These are phyloP conservation scores for Volvariella surrecta DNA, from an alignment of 1,284 basidiomycete genomes.

Conservation along the genomic window DNA sequence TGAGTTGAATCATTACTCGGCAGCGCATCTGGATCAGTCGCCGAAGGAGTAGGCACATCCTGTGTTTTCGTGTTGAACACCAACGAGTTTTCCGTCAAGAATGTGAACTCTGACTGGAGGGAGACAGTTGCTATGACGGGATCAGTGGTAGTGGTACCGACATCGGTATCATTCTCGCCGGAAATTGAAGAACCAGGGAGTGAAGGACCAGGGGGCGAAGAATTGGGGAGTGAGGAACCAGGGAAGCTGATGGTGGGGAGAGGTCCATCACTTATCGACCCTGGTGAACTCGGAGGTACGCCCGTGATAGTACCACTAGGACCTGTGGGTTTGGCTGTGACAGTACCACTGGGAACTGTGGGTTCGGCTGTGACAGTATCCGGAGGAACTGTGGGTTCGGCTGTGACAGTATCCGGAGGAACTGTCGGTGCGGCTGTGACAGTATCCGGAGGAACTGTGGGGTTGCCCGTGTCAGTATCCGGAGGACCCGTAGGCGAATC, in stretches of 20 bases:
- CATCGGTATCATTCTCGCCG: too few species aligned
- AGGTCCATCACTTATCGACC: constrained; percentile 1
- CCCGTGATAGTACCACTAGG: constrained; percentile 3
- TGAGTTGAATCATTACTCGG: constrained; percentile 31
- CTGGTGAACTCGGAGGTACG: constrained; percentile 1
- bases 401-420: not conserved
- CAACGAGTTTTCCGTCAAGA: constrained; percentile 34
- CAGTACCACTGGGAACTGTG: constrained; percentile 1
- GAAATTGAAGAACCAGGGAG: too few species aligned
- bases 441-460: not conserved
- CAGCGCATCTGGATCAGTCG: constrained; percentile 31
- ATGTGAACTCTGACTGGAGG: constrained; percentile 26
- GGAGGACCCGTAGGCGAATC: not conserved
- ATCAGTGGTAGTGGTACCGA: constrained; percentile 6
- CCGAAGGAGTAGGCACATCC: constrained; percentile 16
- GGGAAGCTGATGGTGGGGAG: constrained; percentile 14
- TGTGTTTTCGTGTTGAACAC: constrained; percentile 25
- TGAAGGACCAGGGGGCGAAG: too few species aligned
- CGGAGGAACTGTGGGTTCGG: not conserved
- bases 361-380: not conserved
- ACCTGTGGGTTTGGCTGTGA: not conserved
- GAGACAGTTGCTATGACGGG: constrained; percentile 16
- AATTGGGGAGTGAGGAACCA: not conserved
- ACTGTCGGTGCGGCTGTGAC: constrained; percentile 3
- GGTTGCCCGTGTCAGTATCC: constrained; percentile 3